phyloP scores from a whole-genome alignment of 352 stramenopile genomes.

The Phytophthora palmivora region DNA sequence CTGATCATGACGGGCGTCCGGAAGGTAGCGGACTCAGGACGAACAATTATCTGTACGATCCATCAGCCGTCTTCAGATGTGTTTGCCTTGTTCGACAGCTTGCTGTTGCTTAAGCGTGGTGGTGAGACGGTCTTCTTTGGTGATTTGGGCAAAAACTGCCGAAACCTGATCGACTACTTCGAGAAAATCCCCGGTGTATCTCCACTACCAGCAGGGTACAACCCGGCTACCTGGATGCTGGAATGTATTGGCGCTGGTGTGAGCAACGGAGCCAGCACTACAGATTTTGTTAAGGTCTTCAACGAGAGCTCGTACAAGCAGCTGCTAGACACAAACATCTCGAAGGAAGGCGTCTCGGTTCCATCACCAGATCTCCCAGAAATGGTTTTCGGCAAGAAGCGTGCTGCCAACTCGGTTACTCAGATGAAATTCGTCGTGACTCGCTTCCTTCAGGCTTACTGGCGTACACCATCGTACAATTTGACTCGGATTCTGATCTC shows the following conservation, averaged over 20 bases:
- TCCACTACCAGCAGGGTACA: constrained; percentile 37
- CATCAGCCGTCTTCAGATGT: no score
- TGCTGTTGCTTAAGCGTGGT: constrained; percentile 40
- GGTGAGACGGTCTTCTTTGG: constrained; percentile 40
- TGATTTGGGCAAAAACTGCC: constrained; percentile 36
- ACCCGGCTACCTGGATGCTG: constrained; percentile 89
- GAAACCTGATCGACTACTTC: constrained; percentile 55
- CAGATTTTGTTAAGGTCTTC: constrained; percentile 48
- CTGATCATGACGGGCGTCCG: constrained; percentile 24
- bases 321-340: constrained; percentile 23
- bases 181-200: constrained; percentile 40
- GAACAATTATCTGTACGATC: constrained; percentile 26
- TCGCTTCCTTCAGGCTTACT: constrained; percentile 49
- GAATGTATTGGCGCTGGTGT: constrained; percentile 57
- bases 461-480: constrained; percentile 81
- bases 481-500: constrained; percentile 66
- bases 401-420: no score
- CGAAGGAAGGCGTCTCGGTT: constrained; percentile 37
- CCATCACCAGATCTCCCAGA: constrained; percentile 35
- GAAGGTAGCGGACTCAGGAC: constrained; percentile 18
- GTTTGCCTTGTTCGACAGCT: constrained; percentile 20
- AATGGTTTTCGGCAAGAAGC: no score
- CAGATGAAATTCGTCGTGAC: no score
- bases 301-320: constrained; percentile 37
- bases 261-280: constrained; percentile 17